Evolutionary conservation across 2,329 filamentous ascomycete genomes (phyloP), one percentile per base, ranked within the genome.

Genomic region (Coniochaeta ligniaria): DNA sequence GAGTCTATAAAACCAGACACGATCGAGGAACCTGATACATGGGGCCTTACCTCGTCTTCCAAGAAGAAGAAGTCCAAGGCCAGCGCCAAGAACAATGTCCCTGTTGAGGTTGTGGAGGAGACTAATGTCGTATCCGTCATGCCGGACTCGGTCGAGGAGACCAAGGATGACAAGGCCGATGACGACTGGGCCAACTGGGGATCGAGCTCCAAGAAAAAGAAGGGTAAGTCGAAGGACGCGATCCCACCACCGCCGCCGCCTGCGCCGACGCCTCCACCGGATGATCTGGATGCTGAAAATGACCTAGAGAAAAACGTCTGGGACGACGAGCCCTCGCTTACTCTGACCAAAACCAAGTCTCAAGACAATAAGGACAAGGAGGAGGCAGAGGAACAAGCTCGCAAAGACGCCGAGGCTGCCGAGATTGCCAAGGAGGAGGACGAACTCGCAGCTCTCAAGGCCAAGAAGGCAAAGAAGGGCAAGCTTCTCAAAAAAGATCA

Each of bases 381-480:
- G 24, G 67, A 66, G 28, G 65, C 64, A 70, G 36, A 70, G 33
- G 65, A 66, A 52, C 61, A 67, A 56, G 66, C 65, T 22, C 63
- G 63, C 26, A 63, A 60, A 20, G 66, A 65, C 12, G 61, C 62
- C n/a, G 66, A 68, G 50, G 65, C 64, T 8, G 62, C 61, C 6
- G 60, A 52, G 24, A 36, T 59, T 16, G 57, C 60, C 24, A 64
- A 69, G 35, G 67, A 76, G 57, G 73, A 78, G 61, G 68, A 70
- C 12, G 74, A 80, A 61, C 69, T 79, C 14, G 74, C 70, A 16
- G 67, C 69, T 4, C 70, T 80, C 5, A 78, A 76, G 50, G 72
- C 74, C 26, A 84, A 82, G 67, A 83, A 80, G 65, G 73, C 74
- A 1, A 80, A 78, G 64, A 84, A 80, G 67, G 73, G 68, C 55